Evolutionary conservation across 495 filamentous ascomycete genomes (phyloP).

Genomic region (Geopyxis carbonaria): DNA sequence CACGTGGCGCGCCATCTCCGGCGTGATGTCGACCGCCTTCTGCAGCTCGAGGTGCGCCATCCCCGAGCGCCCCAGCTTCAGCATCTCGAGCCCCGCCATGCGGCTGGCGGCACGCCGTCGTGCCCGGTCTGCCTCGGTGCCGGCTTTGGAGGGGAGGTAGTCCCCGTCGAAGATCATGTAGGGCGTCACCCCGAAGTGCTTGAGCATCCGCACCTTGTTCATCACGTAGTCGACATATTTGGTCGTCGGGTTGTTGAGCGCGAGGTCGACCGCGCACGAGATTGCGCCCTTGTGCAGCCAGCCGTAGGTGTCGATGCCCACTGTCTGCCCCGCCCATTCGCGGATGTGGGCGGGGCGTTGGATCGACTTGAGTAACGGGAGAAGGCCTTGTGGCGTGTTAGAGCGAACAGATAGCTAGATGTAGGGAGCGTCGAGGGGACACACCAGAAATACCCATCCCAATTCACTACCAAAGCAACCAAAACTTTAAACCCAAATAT

Average conservation of each 20-base stretch:
- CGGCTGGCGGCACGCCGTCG: constrained; percentile 56
- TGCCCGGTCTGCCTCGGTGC: constrained; percentile 45
- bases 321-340: constrained; percentile 70
- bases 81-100: constrained; percentile 55
- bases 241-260: constrained; percentile 66
- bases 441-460: too few species aligned
- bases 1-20: constrained; percentile 78
- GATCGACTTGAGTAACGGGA: constrained; percentile 88
- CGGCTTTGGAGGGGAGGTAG: constrained; percentile 84
- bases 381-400: constrained; percentile 44
- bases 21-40: constrained; percentile 91
- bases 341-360: constrained; percentile 75
- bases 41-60: constrained; percentile 79
- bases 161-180: constrained; percentile 95
- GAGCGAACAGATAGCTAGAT: too few species aligned
- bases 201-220: constrained; percentile 77
- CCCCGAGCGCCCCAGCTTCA: constrained; percentile 57
- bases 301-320: constrained; percentile 91
- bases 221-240: constrained; percentile 88
- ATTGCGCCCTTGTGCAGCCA: constrained; percentile 94
- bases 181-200: constrained; percentile 78
- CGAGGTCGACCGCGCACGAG: constrained; percentile 80
- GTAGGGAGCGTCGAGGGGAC: too few species aligned
- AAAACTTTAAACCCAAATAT: too few species aligned
- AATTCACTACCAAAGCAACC: too few species aligned